Base-by-base conservation (phyloP, 2,329 filamentous ascomycete species). In the Epichloe baconii region DNA sequence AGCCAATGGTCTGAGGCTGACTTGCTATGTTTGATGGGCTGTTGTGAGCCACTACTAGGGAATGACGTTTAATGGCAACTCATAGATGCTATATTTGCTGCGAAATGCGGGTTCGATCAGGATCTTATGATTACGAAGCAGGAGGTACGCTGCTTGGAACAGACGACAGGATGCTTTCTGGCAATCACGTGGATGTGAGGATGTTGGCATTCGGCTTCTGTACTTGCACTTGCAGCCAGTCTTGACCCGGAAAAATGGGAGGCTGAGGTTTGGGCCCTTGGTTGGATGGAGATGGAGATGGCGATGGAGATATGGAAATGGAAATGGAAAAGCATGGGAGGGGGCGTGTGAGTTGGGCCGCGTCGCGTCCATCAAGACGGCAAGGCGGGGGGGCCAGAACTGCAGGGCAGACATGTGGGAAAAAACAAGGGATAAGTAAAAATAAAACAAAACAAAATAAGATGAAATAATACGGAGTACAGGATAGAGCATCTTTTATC, bases 351-450 rank as follows among this genome's bases (percentile, higher is more conserved):
- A 47, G 6, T 47, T 44, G n/a, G 5, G 21, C 35, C 47, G 47
- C 47, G 47, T 49, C 47, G 47, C 47, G 47, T 44, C 47, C 14
- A 49, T n/a, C 15, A n/a, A n/a, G 44, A 35, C 26, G 8, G 42
- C 38, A 34, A 12, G 4, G 3, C 40, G n/a, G 19, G 50, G 50
- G 42, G 34, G 42, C 19, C 14, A 49, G 15, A 42, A 46, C 43
- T 43, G 49, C 21, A 40, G 26, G n/a, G 44, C 23, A 23, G n/a
- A 21, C 7, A n/a, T 10, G 5, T 12, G 17, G 19, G 17, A 17
- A 48, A 40, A 15, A 31, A 23, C 4, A 23, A 2, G 6, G 10
- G 3, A 23, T 7, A 23, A 48, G 19, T 17, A 21, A 17, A 37
- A 3, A 4, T 17, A 21, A 34, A 44, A 6, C 6, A 4, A 14